Conservation (phyloP, 2,329 filamentous ascomycete species). For the Cladosporium austrohemisphaericum region DNA sequence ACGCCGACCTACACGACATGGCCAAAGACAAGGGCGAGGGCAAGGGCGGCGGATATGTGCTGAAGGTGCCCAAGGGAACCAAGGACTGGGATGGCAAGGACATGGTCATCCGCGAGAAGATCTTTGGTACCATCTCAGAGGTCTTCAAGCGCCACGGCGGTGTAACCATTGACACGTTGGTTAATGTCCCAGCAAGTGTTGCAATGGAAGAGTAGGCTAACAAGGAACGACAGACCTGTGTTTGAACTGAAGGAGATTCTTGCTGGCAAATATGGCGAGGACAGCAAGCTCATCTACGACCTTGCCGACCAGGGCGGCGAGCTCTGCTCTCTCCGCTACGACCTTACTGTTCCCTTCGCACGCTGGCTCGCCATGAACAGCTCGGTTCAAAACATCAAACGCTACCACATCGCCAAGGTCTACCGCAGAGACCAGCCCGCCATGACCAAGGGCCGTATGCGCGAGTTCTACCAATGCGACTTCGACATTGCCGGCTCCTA, state of each 20-base stretch:
- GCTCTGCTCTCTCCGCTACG: constrained; percentile 78
- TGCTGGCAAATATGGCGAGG: constrained; percentile 86
- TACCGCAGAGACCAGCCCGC: constrained; percentile 78
- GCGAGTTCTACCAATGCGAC: constrained; percentile 97
- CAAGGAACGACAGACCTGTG: constrained; percentile 50
- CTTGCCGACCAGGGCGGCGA: constrained; percentile 84
- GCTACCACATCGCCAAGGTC: constrained; percentile 94
- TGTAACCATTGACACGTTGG: constrained; percentile 70
- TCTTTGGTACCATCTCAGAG: constrained; percentile 69
- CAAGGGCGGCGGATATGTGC: constrained; percentile 47
- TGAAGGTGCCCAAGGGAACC: constrained; percentile 89
- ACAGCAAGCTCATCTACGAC: constrained; percentile 89
- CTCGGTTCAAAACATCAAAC: constrained; percentile 76
- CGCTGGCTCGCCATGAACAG: constrained; percentile 91
- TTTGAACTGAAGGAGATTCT: constrained; percentile 87
- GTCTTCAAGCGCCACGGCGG: constrained; percentile 83
- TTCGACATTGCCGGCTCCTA: constrained; percentile 89
- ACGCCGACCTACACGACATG: constrained; percentile 36
- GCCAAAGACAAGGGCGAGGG: constrained; percentile 43
- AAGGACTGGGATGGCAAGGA: constrained; percentile 79
- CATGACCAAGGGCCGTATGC: constrained; percentile 87
- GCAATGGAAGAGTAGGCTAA: constrained; percentile 2
- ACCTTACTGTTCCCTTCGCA: constrained; percentile 85
- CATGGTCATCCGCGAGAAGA: constrained; percentile 75
- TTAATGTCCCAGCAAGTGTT: constrained; percentile 15